Evolutionary conservation across 164 flowering plant genomes (phyloP), one percentile per base, ranked within the genome.

Genomic region (Sextonia rubra): DNA sequence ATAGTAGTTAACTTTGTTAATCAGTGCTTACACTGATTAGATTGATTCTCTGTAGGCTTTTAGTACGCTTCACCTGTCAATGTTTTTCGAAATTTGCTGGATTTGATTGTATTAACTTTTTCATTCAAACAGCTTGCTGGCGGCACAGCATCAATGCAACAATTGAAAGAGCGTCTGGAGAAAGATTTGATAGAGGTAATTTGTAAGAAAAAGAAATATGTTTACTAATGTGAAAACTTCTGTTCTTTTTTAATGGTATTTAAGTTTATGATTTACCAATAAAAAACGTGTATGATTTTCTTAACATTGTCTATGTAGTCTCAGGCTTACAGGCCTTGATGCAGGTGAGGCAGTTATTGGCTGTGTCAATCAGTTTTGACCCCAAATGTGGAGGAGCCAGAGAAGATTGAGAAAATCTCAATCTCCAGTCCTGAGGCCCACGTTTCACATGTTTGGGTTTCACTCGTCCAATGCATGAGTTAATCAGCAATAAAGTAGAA

Each of bases 141-240:
- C 70, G 98, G 98, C 48, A 91, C 98, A 67, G 88, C 98, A 71
- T 91, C 98, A 73, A 94, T 94, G 97, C 97, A 94, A 72, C 97
- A 92, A 78, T 70, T 92, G 74, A 94, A 94, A 81, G 98, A 94
- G 79, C 91, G 98, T 44, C 95, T 94, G 70, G 98, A 94, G 85
- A 94, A 94, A 79, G 98, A 94, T 72, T 83, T 94, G 85, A 77
- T 89, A 60, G 98, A 94, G 91, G 98, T 94, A 80, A 37, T 12
- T 3, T 76, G 69, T 65, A 18, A n/a, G 29, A 20, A 17, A 18
- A 26, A 2, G 60, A 49, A 26, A n/a, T 12, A 29, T 58, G 30
- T 70, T 60, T 20, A 30, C 14, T 37, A 22, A 22, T 30, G 25
- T 56, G 9, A 14, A 66, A 22, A 37, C n/a, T 66, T 30, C 47